Conservation (phyloP, 192 early-diverging fungal species). For the Piromyces sp. region DNA sequence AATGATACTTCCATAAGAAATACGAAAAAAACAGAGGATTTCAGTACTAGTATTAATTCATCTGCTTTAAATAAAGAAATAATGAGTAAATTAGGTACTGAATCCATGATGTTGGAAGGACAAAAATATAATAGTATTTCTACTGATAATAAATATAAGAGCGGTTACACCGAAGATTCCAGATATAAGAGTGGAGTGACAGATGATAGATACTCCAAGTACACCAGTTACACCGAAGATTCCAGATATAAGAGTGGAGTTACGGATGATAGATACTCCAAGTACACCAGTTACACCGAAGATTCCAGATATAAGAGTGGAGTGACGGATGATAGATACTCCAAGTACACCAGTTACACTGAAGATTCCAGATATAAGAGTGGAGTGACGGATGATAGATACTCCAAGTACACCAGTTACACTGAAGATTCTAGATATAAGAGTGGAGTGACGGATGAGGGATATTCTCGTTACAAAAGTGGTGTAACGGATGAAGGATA, state of each 20-base stretch:
- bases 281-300: no score
- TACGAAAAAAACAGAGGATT: background rate
- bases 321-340: background rate
- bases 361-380: background rate
- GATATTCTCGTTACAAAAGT: background rate
- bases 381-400: background rate
- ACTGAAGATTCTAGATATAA: background rate
- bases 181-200: background rate
- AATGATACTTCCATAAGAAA: background rate
- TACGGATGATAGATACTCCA: background rate
- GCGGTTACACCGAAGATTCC: background rate
- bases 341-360: background rate
- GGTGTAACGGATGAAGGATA: background rate
- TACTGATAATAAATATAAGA: background rate
- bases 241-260: background rate
- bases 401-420: background rate
- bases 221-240: background rate
- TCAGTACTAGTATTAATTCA: background rate
- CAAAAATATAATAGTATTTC: background rate
- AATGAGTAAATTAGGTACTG: background rate
- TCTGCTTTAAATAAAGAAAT: background rate
- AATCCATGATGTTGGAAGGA: background rate
- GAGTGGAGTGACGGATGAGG: background rate
- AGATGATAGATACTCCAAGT: background rate
- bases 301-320: background rate